Base-by-base conservation (phyloP, 768 basidiomycete species). In the Dendrothele bispora region DNA sequence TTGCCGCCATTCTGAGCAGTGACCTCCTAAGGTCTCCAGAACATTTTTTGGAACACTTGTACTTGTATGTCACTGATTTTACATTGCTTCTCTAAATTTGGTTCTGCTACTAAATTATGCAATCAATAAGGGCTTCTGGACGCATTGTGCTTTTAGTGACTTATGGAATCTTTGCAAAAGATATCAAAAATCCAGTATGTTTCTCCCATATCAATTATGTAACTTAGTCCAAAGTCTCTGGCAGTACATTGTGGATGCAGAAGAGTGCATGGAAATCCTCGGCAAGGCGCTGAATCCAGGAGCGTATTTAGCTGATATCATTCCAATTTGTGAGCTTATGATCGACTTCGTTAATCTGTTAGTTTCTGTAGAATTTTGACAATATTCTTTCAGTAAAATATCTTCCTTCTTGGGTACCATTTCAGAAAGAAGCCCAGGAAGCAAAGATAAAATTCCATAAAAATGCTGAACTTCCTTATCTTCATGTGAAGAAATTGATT, bases 171-270 rank as follows among this genome's bases (percentile, higher is more conserved):
- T 51, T 57, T 3, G 55, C 56, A 5, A 12, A 53, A 21, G 55
- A 52, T 1, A 45, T 52, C 20, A 52, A 62, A 27, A 52, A 62
- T 39, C 42, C 52, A 26, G 63, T 64, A 28, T n/a, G 26, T 58
- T 7, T 6, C 20, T 8, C 5, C 2, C 1, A 20, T 18, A 4
- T 17, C 14, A 18, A 17, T 10, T 38, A 2, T 12, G 21, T 12
- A 18, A 15, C 22, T 24, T 30, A 14, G 18, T 7, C 22, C 44
- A 10, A 27, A 39, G 24, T 12, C 10, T 5, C 42, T 20, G 32
- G 20, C 26, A 69, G 67, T 68, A 64, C 28, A 58, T 68, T 29
- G 48, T 50, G 2, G 41, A 60, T 22, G 61, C 57, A 17, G 65
- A 67, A 36, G 53, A 48, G 21, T 55, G 57, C 1, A 58, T 67